phyloP scores from a whole-genome alignment of 306 rosid genomes.

The Ceratonia siliqua region DNA sequence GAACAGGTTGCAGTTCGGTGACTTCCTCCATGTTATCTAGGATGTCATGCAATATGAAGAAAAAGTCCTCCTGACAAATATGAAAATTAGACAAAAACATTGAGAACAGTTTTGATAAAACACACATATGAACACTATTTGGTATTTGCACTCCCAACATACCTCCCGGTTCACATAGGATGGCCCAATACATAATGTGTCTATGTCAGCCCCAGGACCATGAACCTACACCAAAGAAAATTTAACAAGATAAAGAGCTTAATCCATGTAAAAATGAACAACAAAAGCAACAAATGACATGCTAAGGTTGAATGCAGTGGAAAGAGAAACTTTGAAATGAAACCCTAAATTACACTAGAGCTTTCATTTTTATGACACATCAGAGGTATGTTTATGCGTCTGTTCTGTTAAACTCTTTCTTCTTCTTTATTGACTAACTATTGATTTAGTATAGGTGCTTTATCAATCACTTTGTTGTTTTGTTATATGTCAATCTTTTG shows the following conservation, averaged over 20 bases:
- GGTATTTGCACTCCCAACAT: not conserved
- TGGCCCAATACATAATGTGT: slow-evolving; percentile 87
- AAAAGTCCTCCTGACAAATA: slow-evolving; percentile 74
- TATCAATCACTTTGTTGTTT: too few species aligned
- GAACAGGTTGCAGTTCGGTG: slow-evolving; percentile 83
- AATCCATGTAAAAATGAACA: not conserved
- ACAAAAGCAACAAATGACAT: not conserved
- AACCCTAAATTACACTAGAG: too few species aligned
- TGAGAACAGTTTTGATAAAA: slow-evolving; percentile 8
- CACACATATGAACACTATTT: not conserved
- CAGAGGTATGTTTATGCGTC: too few species aligned
- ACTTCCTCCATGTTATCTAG: slow-evolving; percentile 73
- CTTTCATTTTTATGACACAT: too few species aligned
- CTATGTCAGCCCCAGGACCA: slow-evolving; percentile 91
- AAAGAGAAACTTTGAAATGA: not conserved
- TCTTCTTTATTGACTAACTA: too few species aligned
- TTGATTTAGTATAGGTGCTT: too few species aligned
- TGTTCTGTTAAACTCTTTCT: too few species aligned
- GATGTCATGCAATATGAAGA: slow-evolving; percentile 71
- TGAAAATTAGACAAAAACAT: not conserved
- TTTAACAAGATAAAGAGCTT: not conserved
- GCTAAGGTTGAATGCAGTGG: not conserved
- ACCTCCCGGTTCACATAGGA: slow-evolving; percentile 83
- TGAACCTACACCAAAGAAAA: slow-evolving; percentile 54
- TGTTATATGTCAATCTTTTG: too few species aligned